Conservation (phyloP, 306 rosid genomes). For the Sechiopsis laciniata region DNA sequence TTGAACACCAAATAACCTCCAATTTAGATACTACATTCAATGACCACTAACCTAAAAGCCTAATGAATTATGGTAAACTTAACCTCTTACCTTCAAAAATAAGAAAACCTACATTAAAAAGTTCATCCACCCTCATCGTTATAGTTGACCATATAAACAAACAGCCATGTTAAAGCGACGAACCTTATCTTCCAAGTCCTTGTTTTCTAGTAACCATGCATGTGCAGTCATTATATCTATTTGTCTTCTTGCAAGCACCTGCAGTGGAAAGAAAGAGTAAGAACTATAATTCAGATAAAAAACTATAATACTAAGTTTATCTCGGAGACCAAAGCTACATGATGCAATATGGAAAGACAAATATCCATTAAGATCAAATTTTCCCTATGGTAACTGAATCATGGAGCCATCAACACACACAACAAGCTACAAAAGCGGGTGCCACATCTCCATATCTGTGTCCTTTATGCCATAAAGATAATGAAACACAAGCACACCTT, state of each 20-base stretch:
- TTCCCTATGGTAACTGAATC: too few species aligned
- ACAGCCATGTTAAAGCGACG: slow-evolving; percentile 12
- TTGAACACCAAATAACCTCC: not conserved
- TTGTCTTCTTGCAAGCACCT: slow-evolving; percentile 84
- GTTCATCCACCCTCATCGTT: not conserved
- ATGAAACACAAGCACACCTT: too few species aligned
- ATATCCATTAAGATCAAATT: too few species aligned
- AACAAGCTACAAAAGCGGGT: too few species aligned
- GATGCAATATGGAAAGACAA: too few species aligned
- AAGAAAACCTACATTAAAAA: not conserved
- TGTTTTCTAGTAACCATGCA: slow-evolving; percentile 68
- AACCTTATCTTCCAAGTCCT: slow-evolving; percentile 85
- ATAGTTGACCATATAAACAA: not conserved
- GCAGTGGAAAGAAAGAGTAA: slow-evolving; percentile 25
- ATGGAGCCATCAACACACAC: too few species aligned
- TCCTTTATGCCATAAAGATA: too few species aligned
- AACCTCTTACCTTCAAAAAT: not conserved
- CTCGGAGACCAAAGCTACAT: too few species aligned
- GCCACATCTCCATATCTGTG: too few species aligned
- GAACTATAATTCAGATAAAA: not conserved
- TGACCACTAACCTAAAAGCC: not conserved
- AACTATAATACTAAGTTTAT: too few species aligned
- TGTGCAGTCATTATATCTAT: slow-evolving; percentile 58
- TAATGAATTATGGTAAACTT: not conserved
- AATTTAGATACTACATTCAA: not conserved